Conservation (phyloP, 2,329 filamentous ascomycete species). For the Claviceps sp. region DNA sequence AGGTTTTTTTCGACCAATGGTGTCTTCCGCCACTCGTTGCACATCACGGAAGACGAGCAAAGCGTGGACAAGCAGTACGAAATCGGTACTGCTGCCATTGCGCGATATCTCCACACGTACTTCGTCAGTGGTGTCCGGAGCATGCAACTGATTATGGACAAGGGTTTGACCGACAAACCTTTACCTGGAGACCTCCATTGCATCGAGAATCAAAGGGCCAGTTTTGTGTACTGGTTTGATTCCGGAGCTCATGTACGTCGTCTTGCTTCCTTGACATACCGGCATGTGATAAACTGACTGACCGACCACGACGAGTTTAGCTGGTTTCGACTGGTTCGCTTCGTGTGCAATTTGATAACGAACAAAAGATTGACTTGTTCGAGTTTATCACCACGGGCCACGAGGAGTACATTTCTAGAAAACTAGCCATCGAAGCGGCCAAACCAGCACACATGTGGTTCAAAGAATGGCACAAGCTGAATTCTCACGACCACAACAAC, state of each 20-base stretch:
- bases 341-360: slow-evolving; percentile 63
- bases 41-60: slow-evolving; percentile 41
- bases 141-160: slow-evolving; percentile 76
- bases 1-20: slow-evolving; percentile 70
- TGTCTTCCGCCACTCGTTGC: slow-evolving; percentile 61
- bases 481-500: slow-evolving; percentile 32
- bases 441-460: slow-evolving; percentile 50
- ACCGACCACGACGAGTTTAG: slow-evolving; percentile 25
- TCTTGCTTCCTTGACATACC: background rate
- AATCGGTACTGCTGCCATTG: slow-evolving; percentile 66
- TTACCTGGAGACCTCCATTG: slow-evolving; percentile 53
- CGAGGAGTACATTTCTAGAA: slow-evolving; percentile 72
- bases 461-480: slow-evolving; percentile 51
- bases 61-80: slow-evolving; percentile 68
- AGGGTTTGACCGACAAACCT: slow-evolving; percentile 39
- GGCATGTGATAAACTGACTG: background rate
- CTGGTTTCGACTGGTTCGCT: slow-evolving; percentile 66
- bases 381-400: slow-evolving; percentile 67
- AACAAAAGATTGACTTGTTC: slow-evolving; percentile 71
- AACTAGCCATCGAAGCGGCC: slow-evolving; percentile 46
- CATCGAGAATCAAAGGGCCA: slow-evolving; percentile 64
- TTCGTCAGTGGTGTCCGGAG: slow-evolving; percentile 77
- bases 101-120: slow-evolving; percentile 81
- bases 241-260: slow-evolving; percentile 64
- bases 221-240: slow-evolving; percentile 79